Evolutionary conservation across 2,329 filamentous ascomycete species (phyloP), one percentile per base, ranked within the genome.

Genomic region (Camillea tinctor): DNA sequence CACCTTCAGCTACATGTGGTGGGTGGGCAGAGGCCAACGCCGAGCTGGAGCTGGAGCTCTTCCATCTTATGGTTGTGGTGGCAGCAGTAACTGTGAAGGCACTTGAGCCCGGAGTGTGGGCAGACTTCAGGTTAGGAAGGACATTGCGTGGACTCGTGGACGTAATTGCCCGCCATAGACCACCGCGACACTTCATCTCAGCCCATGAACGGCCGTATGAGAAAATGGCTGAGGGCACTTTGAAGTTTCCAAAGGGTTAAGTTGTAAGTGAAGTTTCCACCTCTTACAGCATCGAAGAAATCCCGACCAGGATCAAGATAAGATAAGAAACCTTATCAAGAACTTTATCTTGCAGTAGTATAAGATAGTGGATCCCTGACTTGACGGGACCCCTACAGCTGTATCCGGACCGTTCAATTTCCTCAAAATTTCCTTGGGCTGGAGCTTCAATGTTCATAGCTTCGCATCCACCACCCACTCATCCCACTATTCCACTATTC

Each of bases 101-200:
- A n/a, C n/a, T n/a, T n/a, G n/a, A n/a, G 60, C 26, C 44, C 30
- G n/a, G n/a, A n/a, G n/a, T n/a, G n/a, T n/a, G n/a, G n/a, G 54
- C 50, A 59, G 60, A 52, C 54, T 30, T 20, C 17, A 55, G 17
- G 22, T 51, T 52, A n/a, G 23, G 24, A 49, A 57, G 15, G 40
- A 49, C 57, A 66, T 61, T 50, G 58, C 54, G 60, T 57, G 66
- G 62, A 51, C 63, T 68, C 60, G 58, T 53, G 62, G 66, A 64
- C 60, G 57, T 52, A 21, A 66, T 59, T 56, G 68, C 61, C 67
- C 61, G 49, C 64, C 60, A 57, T 50, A 71, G 64, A 66, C 68
- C 64, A 68, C 66, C 61, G 52, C 66, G 60, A 66, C 65, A 66
- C 64, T 67, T 66, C 69, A 72, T 72, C 61, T 71, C 69, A 71